Evolutionary conservation across 1,284 basidiomycete genomes (phyloP).

Genomic region (Vanrija sp.): DNA sequence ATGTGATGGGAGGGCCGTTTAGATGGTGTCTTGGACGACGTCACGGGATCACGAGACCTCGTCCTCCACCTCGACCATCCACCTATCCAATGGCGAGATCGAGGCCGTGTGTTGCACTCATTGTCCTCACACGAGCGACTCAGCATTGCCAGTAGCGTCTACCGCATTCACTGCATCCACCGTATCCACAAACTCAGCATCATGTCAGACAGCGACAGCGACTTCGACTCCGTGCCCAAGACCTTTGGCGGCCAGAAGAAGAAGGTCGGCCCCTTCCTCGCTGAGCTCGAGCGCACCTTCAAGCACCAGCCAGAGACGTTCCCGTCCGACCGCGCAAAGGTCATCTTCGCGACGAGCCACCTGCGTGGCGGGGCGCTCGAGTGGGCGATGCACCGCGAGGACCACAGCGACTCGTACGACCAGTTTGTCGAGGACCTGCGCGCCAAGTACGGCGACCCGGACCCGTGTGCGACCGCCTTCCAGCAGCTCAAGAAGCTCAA

Average conservation of each 20-base stretch:
- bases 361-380: slow-evolving; percentile 16
- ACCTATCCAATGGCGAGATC: too few species aligned
- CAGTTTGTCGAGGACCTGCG: slow-evolving; percentile 10
- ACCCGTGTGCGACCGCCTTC: slow-evolving; percentile 14
- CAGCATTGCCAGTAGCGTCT: too few species aligned
- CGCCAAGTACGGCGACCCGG: slow-evolving; percentile 15
- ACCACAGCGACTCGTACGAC: neutral
- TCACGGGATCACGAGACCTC: too few species aligned
- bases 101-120: too few species aligned
- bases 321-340: slow-evolving; percentile 1
- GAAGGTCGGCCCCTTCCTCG: slow-evolving; percentile 14
- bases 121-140: too few species aligned
- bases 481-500: slow-evolving; percentile 19
- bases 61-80: too few species aligned
- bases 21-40: too few species aligned
- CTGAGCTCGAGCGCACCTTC: slow-evolving; percentile 10
- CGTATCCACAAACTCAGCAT: neutral
- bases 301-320: slow-evolving; percentile 7
- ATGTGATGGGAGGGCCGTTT: too few species aligned
- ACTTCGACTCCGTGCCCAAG: slow-evolving; percentile 13
- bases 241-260: slow-evolving; percentile 7
- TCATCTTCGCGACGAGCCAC: slow-evolving; percentile 12
- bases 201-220: slow-evolving; percentile 12
- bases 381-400: slow-evolving; percentile 18
- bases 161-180: neutral